Conservation (phyloP, 1,284 basidiomycete genomes). For the Tilletia indica region DNA sequence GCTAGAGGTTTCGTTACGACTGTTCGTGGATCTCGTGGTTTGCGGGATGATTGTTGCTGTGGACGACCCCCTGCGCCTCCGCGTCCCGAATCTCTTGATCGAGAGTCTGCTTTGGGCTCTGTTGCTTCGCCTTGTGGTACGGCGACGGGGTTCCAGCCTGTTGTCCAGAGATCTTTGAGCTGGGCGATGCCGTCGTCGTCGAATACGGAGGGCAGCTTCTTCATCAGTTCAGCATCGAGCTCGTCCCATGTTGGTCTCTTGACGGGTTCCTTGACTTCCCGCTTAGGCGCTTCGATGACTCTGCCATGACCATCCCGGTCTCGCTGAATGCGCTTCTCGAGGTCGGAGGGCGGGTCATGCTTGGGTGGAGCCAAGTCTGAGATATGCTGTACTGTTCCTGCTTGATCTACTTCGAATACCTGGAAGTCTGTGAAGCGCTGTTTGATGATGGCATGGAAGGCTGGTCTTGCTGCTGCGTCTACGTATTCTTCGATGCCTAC, state of each 20-base stretch:
- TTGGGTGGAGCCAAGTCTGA: conserved; percentile 36
- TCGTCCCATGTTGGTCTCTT: conserved; percentile 1
- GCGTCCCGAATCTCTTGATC: conserved; percentile 14
- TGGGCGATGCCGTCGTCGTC: conserved; percentile 20
- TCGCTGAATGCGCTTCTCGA: conserved; percentile 1
- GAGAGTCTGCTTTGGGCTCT: conserved; percentile 25
- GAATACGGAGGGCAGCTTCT: conserved; percentile 29
- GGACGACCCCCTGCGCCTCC: neutral
- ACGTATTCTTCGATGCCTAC: conserved; percentile 45
- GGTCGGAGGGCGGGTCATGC: conserved; percentile 20
- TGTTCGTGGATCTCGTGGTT: conserved; percentile 29
- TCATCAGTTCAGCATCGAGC: neutral
- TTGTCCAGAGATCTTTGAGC: conserved; percentile 23
- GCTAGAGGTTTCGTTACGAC: conserved; percentile 67
- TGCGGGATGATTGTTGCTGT: neutral
- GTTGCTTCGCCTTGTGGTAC: neutral
- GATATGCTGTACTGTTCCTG: conserved; percentile 31
- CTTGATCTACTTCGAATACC: conserved; percentile 42
- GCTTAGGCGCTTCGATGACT: neutral
- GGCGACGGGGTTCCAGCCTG: neutral
- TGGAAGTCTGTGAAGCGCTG: conserved; percentile 51
- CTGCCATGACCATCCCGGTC: conserved; percentile 5
- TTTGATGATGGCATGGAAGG: conserved; percentile 51
- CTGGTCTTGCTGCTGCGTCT: conserved; percentile 29
- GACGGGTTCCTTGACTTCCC: neutral